Conservation (phyloP, 2,329 filamentous ascomycete genomes). For the Colletotrichum sidae region DNA sequence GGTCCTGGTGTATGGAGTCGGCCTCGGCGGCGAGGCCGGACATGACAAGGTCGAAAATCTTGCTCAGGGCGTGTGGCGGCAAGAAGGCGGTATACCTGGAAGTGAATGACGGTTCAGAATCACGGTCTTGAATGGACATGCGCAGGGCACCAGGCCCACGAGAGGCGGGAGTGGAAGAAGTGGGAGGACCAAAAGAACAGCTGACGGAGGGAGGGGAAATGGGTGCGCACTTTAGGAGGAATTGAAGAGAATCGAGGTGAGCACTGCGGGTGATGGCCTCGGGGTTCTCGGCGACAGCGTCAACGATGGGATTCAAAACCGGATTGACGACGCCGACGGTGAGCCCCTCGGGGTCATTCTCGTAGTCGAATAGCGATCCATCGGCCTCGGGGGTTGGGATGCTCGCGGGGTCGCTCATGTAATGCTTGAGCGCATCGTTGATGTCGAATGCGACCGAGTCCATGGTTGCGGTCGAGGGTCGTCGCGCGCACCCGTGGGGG, state of each 20-base stretch:
- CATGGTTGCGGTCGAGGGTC: constrained; percentile 58
- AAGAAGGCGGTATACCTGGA: constrained; percentile 85
- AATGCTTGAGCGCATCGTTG: constrained; percentile 95
- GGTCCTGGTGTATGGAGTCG: constrained; percentile 85
- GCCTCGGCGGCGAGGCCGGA: constrained; percentile 88
- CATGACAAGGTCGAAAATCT: constrained; percentile 90
- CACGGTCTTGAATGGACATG: constrained; percentile 7
- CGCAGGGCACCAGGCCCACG: constrained; percentile 17
- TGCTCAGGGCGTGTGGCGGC: constrained; percentile 86
- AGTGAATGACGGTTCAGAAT: constrained; percentile 70
- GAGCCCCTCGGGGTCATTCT: constrained; percentile 88
- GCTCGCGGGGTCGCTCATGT: constrained; percentile 89
- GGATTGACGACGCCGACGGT: constrained; percentile 83
- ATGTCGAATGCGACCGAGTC: constrained; percentile 91
- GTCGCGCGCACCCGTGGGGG: constrained; percentile 29
- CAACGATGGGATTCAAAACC: constrained; percentile 90
- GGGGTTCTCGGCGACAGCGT: constrained; percentile 90
- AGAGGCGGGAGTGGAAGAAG: constrained; percentile 40
- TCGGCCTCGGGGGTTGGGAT: constrained; percentile 91
- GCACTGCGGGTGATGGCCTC: constrained; percentile 84
- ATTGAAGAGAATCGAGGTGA: constrained; percentile 93
- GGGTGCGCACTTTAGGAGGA: constrained; percentile 92
- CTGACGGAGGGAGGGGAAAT: constrained; percentile 54
- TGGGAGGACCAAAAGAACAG: constrained; percentile 42
- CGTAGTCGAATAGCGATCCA: constrained; percentile 85